A percentile compares a stretch with the other conserved stretches of the same genome.
These are phyloP conservation scores for Leccinum imitatum DNA, from an alignment of 768 basidiomycete species.

Conservation along the genomic window DNA sequence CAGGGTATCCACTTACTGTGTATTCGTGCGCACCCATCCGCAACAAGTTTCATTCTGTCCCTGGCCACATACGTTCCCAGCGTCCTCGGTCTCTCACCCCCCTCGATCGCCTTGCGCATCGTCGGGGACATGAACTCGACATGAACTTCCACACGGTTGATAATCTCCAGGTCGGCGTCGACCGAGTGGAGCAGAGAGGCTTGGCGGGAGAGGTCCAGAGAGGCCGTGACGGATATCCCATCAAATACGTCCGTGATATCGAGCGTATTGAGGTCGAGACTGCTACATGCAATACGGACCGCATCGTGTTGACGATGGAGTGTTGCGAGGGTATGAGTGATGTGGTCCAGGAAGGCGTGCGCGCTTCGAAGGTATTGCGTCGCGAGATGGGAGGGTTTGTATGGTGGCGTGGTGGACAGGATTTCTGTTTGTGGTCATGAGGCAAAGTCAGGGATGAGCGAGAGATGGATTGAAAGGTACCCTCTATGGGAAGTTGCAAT, in stretches of 20 bases:
- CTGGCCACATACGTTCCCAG: constrained; percentile 80
- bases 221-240: constrained; percentile 51
- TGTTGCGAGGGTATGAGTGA: constrained; percentile 50
- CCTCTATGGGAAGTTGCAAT: constrained; percentile 71
- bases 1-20: constrained; percentile 50
- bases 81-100: constrained; percentile 65
- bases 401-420: constrained; percentile 68
- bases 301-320: constrained; percentile 69
- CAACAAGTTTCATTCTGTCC: constrained; percentile 78
- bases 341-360: constrained; percentile 61
- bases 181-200: constrained; percentile 58
- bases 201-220: constrained; percentile 67
- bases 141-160: constrained; percentile 65
- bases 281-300: constrained; percentile 67
- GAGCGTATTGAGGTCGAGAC: constrained; percentile 71
- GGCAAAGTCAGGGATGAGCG: neutral
- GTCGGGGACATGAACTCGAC: constrained; percentile 70
- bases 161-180: constrained; percentile 70
- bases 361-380: constrained; percentile 65
- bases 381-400: constrained; percentile 64
- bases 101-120: constrained; percentile 67
- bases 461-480: constrained; percentile 35
- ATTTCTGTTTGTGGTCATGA: constrained; percentile 40
- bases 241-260: constrained; percentile 71
- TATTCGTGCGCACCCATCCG: constrained; percentile 63